These are phyloP conservation scores for Populus hybrid DNA, from an alignment of 441 rosid species.

Conservation along the genomic window DNA sequence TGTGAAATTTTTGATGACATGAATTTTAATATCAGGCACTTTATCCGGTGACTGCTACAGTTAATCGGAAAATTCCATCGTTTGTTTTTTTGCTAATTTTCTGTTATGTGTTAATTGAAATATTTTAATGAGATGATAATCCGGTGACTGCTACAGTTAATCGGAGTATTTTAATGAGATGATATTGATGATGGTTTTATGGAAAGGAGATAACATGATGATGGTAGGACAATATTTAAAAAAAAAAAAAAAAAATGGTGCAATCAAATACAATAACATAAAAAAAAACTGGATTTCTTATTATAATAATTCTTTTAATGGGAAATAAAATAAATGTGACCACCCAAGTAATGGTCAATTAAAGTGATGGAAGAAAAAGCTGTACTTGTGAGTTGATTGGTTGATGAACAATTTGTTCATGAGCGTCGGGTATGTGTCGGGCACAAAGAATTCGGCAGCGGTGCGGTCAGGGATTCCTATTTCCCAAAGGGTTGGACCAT, in stretches of 20 bases:
- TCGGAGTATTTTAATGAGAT: too few relatives aligned
- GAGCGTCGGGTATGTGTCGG: slow-evolving; percentile 56
- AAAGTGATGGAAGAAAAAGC: not conserved
- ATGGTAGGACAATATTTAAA: too few relatives aligned
- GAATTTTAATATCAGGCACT: not conserved
- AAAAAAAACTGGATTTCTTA: not conserved
- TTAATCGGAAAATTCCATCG: too few relatives aligned
- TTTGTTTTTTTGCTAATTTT: too few relatives aligned
- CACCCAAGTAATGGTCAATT: not conserved
- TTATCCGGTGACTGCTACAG: too few relatives aligned
- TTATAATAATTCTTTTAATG: too few relatives aligned
- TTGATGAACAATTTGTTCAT: slow-evolving; percentile 53
- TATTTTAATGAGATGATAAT: too few relatives aligned
- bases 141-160: too few relatives aligned
- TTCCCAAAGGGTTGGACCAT: slow-evolving; percentile 83
- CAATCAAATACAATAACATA: not conserved
- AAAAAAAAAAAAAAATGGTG: too few relatives aligned
- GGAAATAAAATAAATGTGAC: not conserved
- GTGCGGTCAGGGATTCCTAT: slow-evolving; percentile 70
- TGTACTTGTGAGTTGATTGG: slow-evolving; percentile 60
- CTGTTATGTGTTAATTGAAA: too few relatives aligned
- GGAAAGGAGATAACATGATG: too few relatives aligned
- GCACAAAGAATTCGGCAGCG: slow-evolving; percentile 67
- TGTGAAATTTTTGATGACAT: not conserved
- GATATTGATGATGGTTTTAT: too few relatives aligned